phyloP scores from a whole-genome alignment of 495 filamentous ascomycete genomes.

The Aspergillus mulundensis region DNA sequence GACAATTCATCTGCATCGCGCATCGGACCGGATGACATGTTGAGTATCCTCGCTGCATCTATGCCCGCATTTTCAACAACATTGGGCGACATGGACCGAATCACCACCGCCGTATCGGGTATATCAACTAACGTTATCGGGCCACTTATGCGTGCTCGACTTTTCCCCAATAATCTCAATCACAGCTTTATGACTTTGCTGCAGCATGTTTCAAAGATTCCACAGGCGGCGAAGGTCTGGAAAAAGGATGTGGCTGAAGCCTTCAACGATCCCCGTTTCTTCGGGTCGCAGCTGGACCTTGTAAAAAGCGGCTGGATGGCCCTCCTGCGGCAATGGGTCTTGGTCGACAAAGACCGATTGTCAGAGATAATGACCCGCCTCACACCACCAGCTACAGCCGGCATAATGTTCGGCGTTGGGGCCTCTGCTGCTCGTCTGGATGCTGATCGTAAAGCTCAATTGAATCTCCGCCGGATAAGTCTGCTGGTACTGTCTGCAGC shows the following conservation, averaged over 20 bases:
- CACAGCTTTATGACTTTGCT: slow-evolving; percentile 66
- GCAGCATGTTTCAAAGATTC: slow-evolving; percentile 69
- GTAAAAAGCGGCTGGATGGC: slow-evolving; percentile 75
- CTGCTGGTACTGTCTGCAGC: slow-evolving; percentile 69
- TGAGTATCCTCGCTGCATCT: slow-evolving; percentile 72
- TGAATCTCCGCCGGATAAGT: slow-evolving; percentile 81
- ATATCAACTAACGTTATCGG: slow-evolving; percentile 82
- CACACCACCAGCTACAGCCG: slow-evolving; percentile 84
- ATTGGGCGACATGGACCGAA: slow-evolving; percentile 78
- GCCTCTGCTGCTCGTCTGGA: slow-evolving; percentile 91
- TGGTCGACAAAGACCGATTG: slow-evolving; percentile 84
- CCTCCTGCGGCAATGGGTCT: slow-evolving; percentile 74
- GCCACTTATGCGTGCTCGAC: slow-evolving; percentile 77
- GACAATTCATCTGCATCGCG: slow-evolving; percentile 35
- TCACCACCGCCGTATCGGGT: slow-evolving; percentile 66
- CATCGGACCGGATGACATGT: slow-evolving; percentile 65
- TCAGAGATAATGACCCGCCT: slow-evolving; percentile 73
- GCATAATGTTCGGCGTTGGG: slow-evolving; percentile 96
- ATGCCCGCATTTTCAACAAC: slow-evolving; percentile 82
- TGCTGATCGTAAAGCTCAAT: slow-evolving; percentile 87
- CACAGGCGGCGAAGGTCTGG: slow-evolving; percentile 83
- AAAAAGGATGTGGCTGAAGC: slow-evolving; percentile 89
- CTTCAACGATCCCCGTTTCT: slow-evolving; percentile 86
- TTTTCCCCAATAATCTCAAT: slow-evolving; percentile 83
- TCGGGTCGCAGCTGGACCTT: slow-evolving; percentile 59